Conservation (phyloP, 495 filamentous ascomycete species). For the Glonium stellatum region DNA sequence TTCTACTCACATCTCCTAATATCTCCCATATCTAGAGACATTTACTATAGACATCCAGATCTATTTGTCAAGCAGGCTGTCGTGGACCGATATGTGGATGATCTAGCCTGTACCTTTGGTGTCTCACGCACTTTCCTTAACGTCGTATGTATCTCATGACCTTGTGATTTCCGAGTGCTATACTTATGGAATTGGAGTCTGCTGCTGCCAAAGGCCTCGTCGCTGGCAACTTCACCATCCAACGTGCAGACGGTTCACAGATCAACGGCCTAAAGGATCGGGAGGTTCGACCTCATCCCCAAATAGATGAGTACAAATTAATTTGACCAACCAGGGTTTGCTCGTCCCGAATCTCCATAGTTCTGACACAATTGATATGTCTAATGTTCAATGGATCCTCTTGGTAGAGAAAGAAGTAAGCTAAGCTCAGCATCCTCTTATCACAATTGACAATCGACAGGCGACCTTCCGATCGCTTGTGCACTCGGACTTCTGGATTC, state of each 20-base stretch:
- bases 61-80: slow-evolving; percentile 69
- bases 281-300: slow-evolving; percentile 10
- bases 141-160: slow-evolving; percentile 45
- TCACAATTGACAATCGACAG: slow-evolving; percentile 38
- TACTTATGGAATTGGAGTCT: slow-evolving; percentile 38
- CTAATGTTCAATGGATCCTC: slow-evolving; percentile 60
- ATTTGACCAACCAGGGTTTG: slow-evolving; percentile 45
- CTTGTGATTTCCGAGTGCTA: not conserved
- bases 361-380: slow-evolving; percentile 48
- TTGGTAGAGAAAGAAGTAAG: slow-evolving; percentile 90
- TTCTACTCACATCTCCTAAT: not conserved
- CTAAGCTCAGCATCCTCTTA: not conserved
- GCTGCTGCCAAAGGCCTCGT: slow-evolving; percentile 70
- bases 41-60: slow-evolving; percentile 80
- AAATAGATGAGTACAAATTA: not conserved
- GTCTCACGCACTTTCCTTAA: slow-evolving; percentile 56
- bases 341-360: slow-evolving; percentile 57
- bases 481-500: slow-evolving; percentile 46
- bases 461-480: slow-evolving; percentile 72
- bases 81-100: slow-evolving; percentile 75
- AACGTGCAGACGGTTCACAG: slow-evolving; percentile 29
- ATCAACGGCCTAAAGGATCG: slow-evolving; percentile 19
- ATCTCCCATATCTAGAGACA: slow-evolving; percentile 51
- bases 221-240: slow-evolving; percentile 47
- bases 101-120: slow-evolving; percentile 71